Base-by-base conservation (phyloP, 1,284 basidiomycete genomes). In the Rhizopogon parksii region DNA sequence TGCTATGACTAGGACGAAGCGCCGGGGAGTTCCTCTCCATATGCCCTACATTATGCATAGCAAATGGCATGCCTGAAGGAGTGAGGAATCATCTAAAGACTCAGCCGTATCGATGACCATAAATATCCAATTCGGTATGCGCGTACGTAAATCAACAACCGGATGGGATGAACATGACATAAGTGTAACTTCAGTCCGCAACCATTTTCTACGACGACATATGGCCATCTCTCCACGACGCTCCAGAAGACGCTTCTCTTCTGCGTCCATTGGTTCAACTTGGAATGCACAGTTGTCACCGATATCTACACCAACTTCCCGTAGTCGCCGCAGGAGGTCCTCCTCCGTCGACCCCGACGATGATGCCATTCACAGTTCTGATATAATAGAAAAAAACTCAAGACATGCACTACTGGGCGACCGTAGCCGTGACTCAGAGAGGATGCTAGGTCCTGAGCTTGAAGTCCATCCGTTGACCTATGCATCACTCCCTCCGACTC, bases 401-500 rank as follows among this genome's bases (percentile, higher is more conserved):
- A 15, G 27, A 24, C 21, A 24, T 34, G 19, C 35, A 19, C 35
- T 27, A 5, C 34, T 34, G 27, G 15, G 42, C 30, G 39, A 45
- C n/a, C 47, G 17, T 19, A 42, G 15, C 21, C 36, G 32, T 6
- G 34, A 19, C 14, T 50, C 39, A 25, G 59, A 66, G n/a, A 53
- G 19, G 25, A 37, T 34, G 9, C 25, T 39, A 14, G 45, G 37
- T 25, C 53, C 52, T 14, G 63, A 56, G 36, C 46, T 43, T 0
- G 42, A 49, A 0, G 36, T 37, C 6, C 66, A 56, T 42, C 59
- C 54, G 30, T 55, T 77, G n/a, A 66, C 71, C 0, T 88, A 88
- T 58, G 76, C 83, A 1, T 88, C 85, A 1, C 71, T 88, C 25
- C 85, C 85, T 6, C 78, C 85, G 1, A 85, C 85, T 9, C 85